A percentile compares a stretch with the other conserved stretches of the same genome.
These are phyloP conservation scores for Talaromyces verruculosus DNA, from an alignment of 2,329 filamentous ascomycete genomes.

Conservation along the genomic window DNA sequence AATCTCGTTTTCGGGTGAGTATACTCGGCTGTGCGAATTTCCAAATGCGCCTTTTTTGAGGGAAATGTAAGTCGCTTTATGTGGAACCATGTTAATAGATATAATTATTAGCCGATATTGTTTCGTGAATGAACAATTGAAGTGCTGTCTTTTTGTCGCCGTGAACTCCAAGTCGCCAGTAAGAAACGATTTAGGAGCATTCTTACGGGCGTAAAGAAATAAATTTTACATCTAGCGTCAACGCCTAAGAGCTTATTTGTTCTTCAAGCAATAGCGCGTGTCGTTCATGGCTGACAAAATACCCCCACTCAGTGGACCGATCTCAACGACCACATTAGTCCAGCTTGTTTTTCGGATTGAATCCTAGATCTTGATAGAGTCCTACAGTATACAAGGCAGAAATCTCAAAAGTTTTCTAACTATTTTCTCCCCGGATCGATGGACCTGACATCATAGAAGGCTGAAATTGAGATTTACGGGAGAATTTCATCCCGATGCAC, in stretches of 20 bases:
- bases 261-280: not conserved
- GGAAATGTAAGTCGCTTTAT: not conserved
- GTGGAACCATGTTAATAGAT: not conserved
- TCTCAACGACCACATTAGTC: not conserved
- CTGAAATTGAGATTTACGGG: not conserved
- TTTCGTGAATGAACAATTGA: not conserved
- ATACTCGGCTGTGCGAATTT: not conserved
- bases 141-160: not conserved
- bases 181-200: too few relatives aligned
- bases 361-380: not conserved
- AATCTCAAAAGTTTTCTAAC: not conserved
- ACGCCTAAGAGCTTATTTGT: not conserved
- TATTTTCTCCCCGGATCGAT: not conserved
- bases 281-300: not conserved
- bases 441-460: not conserved
- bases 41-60: slow-evolving; percentile 24
- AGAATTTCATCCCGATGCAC: not conserved
- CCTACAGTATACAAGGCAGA: not conserved
- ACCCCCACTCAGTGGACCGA: not conserved
- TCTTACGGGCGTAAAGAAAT: not conserved
- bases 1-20: not conserved
- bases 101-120: not conserved
- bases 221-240: not conserved
- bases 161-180: not conserved
- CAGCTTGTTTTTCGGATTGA: not conserved